A percentile compares a stretch with the other conserved stretches of the same genome.
These are phyloP conservation scores for Sphagnum fallax DNA, from an alignment of 228 moss, liverwort and hornwort species.

Conservation along the genomic window DNA sequence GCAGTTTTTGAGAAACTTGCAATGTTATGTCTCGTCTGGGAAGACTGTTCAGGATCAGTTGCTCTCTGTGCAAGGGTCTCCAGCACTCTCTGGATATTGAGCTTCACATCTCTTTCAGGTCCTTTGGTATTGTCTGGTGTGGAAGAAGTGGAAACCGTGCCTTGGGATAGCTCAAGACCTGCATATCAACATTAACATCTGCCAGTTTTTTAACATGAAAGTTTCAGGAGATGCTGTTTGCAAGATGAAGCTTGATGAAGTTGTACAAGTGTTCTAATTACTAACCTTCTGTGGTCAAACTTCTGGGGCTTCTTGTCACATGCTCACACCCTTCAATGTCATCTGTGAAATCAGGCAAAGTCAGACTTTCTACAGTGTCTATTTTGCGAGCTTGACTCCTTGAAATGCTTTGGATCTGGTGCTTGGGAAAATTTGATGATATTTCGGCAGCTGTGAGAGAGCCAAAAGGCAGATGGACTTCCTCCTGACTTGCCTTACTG, in stretches of 20 bases:
- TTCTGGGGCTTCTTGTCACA: background rate
- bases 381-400: no score
- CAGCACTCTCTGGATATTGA: conserved; percentile 43
- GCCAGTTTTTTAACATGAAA: background rate
- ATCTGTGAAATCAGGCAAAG: no score
- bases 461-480: no score
- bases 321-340: background rate
- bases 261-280: background rate
- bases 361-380: no score
- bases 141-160: background rate
- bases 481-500: no score
- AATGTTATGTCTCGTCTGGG: background rate
- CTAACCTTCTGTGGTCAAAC: background rate
- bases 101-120: conserved; percentile 18
- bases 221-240: background rate
- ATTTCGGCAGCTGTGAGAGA: no score
- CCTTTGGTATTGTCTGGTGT: conserved; percentile 4
- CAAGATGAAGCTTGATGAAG: background rate
- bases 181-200: background rate
- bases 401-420: no score
- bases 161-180: background rate
- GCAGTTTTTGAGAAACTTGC: conserved; percentile 32
- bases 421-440: no score
- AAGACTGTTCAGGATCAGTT: conserved; percentile 18
- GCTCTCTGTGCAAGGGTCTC: conserved; percentile 40